phyloP scores from a whole-genome alignment of 257 asterid species.

The Petunia axillaris region DNA sequence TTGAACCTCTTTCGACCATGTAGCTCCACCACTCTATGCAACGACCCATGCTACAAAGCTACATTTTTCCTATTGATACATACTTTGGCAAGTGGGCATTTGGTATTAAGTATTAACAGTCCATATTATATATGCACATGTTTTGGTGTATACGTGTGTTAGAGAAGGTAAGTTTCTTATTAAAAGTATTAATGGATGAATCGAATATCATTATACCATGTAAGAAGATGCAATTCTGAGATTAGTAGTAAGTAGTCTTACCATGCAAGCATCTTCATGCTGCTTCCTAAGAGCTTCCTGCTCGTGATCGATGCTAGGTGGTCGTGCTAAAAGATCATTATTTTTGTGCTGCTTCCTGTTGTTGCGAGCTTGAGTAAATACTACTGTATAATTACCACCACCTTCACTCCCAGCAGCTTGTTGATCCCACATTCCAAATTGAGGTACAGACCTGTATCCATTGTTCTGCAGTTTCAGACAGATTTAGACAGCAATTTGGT shows the following conservation, averaged over 20 bases:
- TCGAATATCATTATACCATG: no score
- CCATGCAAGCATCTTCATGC: slow-evolving; percentile 16
- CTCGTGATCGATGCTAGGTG: slow-evolving; percentile 4
- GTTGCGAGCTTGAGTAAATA: slow-evolving; percentile 17
- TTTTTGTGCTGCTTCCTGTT: slow-evolving; percentile 22
- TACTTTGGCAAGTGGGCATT: neutral
- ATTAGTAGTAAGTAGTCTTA: neutral
- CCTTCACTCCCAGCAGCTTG: neutral
- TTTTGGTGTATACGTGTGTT: no score
- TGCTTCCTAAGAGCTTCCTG: slow-evolving; percentile 21
- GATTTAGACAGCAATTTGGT: neutral
- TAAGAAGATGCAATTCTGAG: no score
- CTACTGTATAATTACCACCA: slow-evolving; percentile 18
- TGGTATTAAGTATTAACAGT: neutral
- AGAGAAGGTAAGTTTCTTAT: no score
- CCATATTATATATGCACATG: neutral
- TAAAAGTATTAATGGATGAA: no score
- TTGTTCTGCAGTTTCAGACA: slow-evolving; percentile 18
- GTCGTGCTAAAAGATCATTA: slow-evolving; percentile 22
- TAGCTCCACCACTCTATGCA: no score
- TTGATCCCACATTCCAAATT: slow-evolving; percentile 28
- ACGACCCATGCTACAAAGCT: neutral
- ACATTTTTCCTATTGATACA: neutral
- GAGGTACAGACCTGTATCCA: slow-evolving; percentile 25
- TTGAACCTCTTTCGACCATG: no score